These are phyloP conservation scores for Gastrodia elata DNA, from an alignment of 106 monocot species.

Conservation along the genomic window DNA sequence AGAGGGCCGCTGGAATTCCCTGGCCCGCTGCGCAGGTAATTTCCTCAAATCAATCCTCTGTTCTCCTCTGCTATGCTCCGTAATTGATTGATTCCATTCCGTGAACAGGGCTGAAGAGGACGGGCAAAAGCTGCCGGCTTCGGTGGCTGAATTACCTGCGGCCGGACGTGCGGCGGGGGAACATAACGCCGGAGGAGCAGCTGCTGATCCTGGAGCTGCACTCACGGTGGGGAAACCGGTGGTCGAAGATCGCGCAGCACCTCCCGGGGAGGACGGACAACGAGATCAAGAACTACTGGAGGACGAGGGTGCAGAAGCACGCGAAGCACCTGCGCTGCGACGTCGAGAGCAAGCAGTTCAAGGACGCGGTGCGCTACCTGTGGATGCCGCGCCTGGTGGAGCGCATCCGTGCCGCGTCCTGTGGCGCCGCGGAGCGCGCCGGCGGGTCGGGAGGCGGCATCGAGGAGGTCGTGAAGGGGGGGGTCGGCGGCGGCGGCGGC, in stretches of 20 bases:
- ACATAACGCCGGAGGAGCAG: constrained; percentile 76
- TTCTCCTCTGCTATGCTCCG: neutral
- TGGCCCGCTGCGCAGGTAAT: constrained; percentile 61
- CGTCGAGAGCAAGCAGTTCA: constrained; percentile 1
- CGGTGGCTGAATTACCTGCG: constrained; percentile 90
- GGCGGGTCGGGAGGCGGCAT: neutral
- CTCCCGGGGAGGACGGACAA: constrained; percentile 74
- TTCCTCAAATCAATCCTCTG: neutral
- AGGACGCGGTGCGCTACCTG: constrained; percentile 10
- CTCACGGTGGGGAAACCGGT: constrained; percentile 76
- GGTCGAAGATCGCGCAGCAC: constrained; percentile 88
- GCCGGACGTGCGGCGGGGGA: constrained; percentile 64
- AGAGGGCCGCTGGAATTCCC: constrained; percentile 64
- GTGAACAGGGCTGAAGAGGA: constrained; percentile 35
- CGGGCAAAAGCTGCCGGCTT: constrained; percentile 87
- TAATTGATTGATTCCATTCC: neutral
- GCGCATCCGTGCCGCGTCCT: constrained; percentile 39
- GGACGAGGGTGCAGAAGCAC: constrained; percentile 86
- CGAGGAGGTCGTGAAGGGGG: constrained; percentile 3
- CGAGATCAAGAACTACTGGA: constrained; percentile 93
- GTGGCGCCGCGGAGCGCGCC: neutral
- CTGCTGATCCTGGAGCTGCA: constrained; percentile 80
- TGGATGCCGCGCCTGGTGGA: constrained; percentile 87
- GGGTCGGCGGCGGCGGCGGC: constrained; percentile 9
- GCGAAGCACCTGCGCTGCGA: constrained; percentile 55